These are phyloP conservation scores for Guadua angustifolia DNA, from an alignment of 176 grass and related monocot species.

Conservation along the genomic window DNA sequence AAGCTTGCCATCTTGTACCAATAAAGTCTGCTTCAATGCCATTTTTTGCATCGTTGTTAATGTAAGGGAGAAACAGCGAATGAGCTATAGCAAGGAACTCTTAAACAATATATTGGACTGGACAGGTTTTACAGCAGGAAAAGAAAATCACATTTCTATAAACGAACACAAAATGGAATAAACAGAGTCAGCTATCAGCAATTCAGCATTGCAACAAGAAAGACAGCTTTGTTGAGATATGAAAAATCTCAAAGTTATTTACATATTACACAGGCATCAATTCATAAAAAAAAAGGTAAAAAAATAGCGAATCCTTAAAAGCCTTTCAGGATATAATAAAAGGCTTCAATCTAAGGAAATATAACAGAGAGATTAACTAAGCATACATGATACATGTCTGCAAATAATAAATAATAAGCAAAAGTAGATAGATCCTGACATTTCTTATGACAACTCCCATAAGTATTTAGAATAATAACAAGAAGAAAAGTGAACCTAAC, in stretches of 20 bases:
- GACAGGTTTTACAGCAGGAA: neutral
- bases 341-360: neutral
- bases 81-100: slow-evolving; percentile 30
- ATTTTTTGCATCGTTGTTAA: slow-evolving; percentile 40
- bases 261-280: neutral
- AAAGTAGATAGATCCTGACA: neutral
- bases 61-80: slow-evolving; percentile 36
- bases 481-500: slow-evolving; percentile 8
- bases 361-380: neutral
- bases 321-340: neutral
- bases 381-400: neutral
- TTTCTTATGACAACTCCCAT: neutral
- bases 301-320: neutral
- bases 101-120: slow-evolving; percentile 2
- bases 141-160: neutral
- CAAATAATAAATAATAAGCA: neutral
- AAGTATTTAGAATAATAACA: slow-evolving; percentile 3
- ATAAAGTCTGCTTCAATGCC: slow-evolving; percentile 60
- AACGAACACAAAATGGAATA: slow-evolving; percentile 20
- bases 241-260: neutral
- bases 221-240: neutral
- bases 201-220: neutral
- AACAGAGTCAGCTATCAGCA: neutral
- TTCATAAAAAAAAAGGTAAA: slow-evolving; percentile 1
- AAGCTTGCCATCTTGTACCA: slow-evolving; percentile 88